phyloP scores from a whole-genome alignment of 108 stramenopile genomes.

The Schizochytrium sp. region DNA sequence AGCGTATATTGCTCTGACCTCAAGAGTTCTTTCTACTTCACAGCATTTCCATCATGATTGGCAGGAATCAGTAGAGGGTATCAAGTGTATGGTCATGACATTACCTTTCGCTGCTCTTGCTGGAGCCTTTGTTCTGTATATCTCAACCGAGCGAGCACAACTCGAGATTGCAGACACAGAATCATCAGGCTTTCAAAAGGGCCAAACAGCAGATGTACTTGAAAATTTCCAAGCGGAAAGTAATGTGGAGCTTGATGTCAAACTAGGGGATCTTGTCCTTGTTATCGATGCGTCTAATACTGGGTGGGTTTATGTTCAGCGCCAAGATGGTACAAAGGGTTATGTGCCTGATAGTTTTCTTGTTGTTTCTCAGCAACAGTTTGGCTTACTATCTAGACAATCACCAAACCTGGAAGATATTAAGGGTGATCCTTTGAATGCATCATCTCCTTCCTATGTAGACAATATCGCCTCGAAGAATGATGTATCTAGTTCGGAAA shows the following conservation, averaged over 20 bases:
- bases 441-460: too few species aligned
- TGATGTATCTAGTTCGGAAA: too few species aligned
- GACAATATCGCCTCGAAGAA: too few species aligned
- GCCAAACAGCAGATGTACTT: not conserved
- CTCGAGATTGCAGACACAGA: not conserved
- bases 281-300: not conserved
- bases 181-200: not conserved
- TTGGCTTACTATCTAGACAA: not conserved
- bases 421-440: too few species aligned
- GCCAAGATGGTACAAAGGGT: not conserved
- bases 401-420: too few species aligned
- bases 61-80: conserved; percentile 54
- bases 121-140: not conserved
- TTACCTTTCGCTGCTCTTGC: conserved; percentile 16
- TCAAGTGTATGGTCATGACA: conserved; percentile 28
- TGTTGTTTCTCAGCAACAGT: not conserved
- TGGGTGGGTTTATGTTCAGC: not conserved
- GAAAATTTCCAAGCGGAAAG: not conserved
- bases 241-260: not conserved
- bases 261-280: not conserved
- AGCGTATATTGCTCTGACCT: not conserved
- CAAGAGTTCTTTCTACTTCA: not conserved
- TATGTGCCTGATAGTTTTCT: conserved; percentile 34
- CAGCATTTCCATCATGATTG: conserved; percentile 47
- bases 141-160: not conserved